phyloP scores from a whole-genome alignment of 1,284 basidiomycete genomes.

The Sphaerobolus stellatus region DNA sequence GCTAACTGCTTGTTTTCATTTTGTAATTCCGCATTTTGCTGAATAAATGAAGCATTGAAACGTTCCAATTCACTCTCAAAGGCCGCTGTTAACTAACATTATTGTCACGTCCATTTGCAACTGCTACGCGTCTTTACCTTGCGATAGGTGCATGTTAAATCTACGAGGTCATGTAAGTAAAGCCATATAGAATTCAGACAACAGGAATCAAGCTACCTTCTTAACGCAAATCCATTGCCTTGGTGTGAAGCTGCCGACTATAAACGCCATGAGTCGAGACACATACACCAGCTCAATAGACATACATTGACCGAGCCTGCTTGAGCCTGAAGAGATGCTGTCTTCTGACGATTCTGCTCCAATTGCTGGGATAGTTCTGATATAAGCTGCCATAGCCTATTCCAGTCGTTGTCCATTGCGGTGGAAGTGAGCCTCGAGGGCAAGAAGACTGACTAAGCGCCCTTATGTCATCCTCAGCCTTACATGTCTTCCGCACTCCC shows the following conservation, averaged over 20 bases:
- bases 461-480: too few species aligned
- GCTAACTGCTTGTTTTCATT: constrained; percentile 96
- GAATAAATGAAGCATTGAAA: constrained; percentile 84
- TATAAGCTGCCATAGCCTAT: constrained; percentile 76
- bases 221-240: constrained; percentile 86
- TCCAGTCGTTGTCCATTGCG: constrained; percentile 68
- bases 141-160: constrained; percentile 91
- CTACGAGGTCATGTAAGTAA: constrained; percentile 64
- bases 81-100: constrained; percentile 75
- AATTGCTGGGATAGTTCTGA: constrained; percentile 87
- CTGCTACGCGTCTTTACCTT: constrained; percentile 51
- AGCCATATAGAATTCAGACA: constrained; percentile 63
- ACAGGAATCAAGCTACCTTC: constrained; percentile 51
- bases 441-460: too few species aligned
- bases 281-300: background rate
- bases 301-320: background rate
- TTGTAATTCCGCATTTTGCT: constrained; percentile 89
- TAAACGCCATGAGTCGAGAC: background rate
- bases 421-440: background rate
- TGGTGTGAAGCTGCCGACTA: constrained; percentile 55
- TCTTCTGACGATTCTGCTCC: constrained; percentile 78
- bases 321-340: constrained; percentile 32
- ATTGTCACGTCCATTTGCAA: too few species aligned
- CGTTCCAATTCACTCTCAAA: constrained; percentile 94
- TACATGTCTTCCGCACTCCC: too few species aligned